Conservation (phyloP, 2,329 filamentous ascomycete species). For the Colletotrichum graminicola region DNA sequence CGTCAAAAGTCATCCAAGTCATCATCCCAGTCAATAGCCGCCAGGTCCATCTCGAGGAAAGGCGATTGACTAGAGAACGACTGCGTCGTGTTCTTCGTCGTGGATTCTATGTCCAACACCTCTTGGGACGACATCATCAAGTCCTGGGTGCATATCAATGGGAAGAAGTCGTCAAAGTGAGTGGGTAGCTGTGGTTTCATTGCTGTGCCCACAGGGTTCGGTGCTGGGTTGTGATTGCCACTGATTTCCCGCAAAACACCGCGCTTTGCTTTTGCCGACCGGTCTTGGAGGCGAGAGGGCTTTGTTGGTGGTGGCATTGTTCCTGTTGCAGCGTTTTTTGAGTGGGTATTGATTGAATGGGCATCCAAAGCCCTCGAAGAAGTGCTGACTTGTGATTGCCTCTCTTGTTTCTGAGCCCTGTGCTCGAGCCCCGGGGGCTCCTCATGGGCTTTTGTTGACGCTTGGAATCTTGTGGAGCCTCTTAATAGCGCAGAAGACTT, state of each 20-base stretch:
- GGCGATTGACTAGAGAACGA: constrained; percentile 21
- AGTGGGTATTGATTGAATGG: not conserved
- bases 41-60: constrained; percentile 28
- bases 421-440: not conserved
- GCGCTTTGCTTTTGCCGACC: not conserved
- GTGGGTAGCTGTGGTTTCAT: not conserved
- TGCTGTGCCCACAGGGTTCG: not conserved
- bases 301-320: not conserved
- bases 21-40: constrained; percentile 39
- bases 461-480: not conserved
- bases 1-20: constrained; percentile 40
- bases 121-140: constrained; percentile 61
- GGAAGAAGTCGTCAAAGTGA: constrained; percentile 41
- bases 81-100: constrained; percentile 33
- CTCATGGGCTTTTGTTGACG: not conserved
- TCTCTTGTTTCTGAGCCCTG: not conserved
- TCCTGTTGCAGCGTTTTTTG: not conserved
- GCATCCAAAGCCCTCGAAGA: not conserved
- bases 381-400: not conserved
- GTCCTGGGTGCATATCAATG: constrained; percentile 61
- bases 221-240: constrained; percentile 3
- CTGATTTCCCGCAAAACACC: constrained; percentile 20
- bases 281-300: constrained; percentile 4
- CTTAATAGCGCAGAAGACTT: not conserved
- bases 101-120: constrained; percentile 56